phyloP scores from a whole-genome alignment of 2,329 filamentous ascomycete species.

The Colletotrichum destructivum region DNA sequence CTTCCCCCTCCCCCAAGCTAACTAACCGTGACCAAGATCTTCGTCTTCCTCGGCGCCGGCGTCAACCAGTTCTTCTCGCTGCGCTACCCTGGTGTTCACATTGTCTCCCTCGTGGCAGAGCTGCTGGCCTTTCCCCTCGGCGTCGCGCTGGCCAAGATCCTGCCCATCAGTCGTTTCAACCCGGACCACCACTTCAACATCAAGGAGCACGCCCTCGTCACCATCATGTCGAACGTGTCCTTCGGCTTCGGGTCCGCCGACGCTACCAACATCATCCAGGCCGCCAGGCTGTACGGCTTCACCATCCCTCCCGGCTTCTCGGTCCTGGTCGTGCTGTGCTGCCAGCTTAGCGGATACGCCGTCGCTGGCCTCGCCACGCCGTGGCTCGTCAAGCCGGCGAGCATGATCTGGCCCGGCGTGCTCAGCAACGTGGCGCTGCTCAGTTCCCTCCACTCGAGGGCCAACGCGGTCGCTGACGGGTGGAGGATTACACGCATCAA shows the following conservation, averaged over 20 bases:
- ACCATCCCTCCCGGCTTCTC: constrained; percentile 53
- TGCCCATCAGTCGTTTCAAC: constrained; percentile 58
- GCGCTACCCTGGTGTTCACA: constrained; percentile 56
- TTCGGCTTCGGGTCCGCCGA: constrained; percentile 54
- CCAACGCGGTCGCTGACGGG: constrained; percentile 44
- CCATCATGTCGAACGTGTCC: constrained; percentile 64
- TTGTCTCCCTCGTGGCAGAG: constrained; percentile 54
- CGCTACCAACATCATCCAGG: constrained; percentile 59
- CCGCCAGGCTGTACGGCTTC: constrained; percentile 55
- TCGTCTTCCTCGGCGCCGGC: constrained; percentile 46
- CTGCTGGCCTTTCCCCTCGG: constrained; percentile 58
- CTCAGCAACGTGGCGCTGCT: constrained; percentile 61
- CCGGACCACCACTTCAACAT: constrained; percentile 59
- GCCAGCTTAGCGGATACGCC: constrained; percentile 66
- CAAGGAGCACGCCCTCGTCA: constrained; percentile 66
- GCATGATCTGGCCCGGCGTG: constrained; percentile 63
- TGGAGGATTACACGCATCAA: constrained; percentile 56
- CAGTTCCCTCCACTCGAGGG: constrained; percentile 54
- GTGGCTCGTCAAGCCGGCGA: constrained; percentile 61
- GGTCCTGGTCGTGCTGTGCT: constrained; percentile 60
- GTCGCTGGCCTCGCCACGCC: constrained; percentile 58
- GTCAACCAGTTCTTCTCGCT: constrained; percentile 59
- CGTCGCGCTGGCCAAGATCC: constrained; percentile 57
- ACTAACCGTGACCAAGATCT: constrained; percentile 40
- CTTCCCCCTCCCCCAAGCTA: neutral